Evolutionary conservation across 169 alveolate genomes (phyloP).

Genomic region (Amoebophrya sp.): DNA sequence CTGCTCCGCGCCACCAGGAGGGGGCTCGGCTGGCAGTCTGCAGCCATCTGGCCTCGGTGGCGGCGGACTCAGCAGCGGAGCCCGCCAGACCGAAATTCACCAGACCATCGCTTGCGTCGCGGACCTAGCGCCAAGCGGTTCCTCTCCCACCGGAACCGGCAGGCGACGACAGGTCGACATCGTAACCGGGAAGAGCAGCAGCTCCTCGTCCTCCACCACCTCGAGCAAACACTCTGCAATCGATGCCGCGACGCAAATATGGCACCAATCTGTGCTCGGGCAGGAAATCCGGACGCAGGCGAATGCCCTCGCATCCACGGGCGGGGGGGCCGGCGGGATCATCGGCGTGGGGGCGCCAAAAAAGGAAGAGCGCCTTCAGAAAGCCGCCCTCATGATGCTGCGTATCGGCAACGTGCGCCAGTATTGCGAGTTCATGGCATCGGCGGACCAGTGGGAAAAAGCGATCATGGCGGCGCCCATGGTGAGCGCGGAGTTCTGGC

Average conservation of each 20-base stretch:
- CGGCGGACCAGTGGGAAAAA: neutral
- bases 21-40: too few species aligned
- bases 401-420: constrained; percentile 2
- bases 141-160: too few species aligned
- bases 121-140: too few species aligned
- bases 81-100: too few species aligned
- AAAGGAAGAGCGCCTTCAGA: neutral
- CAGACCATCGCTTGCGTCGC: too few species aligned
- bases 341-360: neutral
- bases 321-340: neutral
- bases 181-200: too few species aligned
- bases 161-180: too few species aligned
- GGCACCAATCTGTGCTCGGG: neutral
- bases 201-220: too few species aligned
- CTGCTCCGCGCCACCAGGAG: too few species aligned
- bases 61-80: too few species aligned
- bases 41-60: too few species aligned
- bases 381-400: neutral
- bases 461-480: neutral
- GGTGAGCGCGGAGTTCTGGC: neutral
- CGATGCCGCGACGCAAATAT: neutral
- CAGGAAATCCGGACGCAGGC: neutral
- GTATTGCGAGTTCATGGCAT: neutral
- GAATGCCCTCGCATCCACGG: neutral
- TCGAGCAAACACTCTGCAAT: too few species aligned